A percentile compares a stretch with the other conserved stretches of the same genome.
Evolutionary conservation across 345 rosid species (phyloP).

Genomic region (Iberis pinnata): DNA sequence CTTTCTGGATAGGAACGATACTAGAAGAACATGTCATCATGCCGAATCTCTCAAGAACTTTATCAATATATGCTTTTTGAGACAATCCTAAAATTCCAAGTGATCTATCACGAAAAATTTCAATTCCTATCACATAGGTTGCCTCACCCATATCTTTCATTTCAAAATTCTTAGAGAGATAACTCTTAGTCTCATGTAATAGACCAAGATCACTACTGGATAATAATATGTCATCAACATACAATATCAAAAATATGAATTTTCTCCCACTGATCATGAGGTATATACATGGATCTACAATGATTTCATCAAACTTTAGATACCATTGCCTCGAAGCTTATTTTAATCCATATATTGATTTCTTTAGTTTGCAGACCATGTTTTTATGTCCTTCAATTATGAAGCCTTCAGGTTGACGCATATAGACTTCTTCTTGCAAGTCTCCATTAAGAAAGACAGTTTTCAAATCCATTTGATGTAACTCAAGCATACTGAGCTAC

Average conservation of each 20-base stretch:
- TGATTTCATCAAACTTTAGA: conserved; percentile 7
- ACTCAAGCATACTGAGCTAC: not conserved
- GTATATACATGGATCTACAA: not conserved
- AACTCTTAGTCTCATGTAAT: not conserved
- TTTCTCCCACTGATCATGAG: not conserved
- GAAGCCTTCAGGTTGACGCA: conserved; percentile 5
- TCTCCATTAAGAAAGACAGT: not conserved
- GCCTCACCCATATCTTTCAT: not conserved
- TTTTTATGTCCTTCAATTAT: not conserved
- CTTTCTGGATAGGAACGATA: not conserved
- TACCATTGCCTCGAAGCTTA: conserved; percentile 3
- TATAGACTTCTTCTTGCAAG: not conserved
- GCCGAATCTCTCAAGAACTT: not conserved
- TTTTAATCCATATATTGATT: conserved; percentile 11
- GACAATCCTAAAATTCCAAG: not conserved
- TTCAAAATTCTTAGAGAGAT: not conserved
- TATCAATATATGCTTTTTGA: not conserved
- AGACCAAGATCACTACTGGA: not conserved
- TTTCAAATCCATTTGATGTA: conserved; percentile 16
- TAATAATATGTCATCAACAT: not conserved
- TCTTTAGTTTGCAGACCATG: conserved; percentile 9
- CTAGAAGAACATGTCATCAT: not conserved
- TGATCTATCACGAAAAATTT: not conserved
- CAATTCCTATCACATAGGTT: not conserved
- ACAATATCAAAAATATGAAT: not conserved